phyloP scores from a whole-genome alignment of 805 yeast species.

The Saturnispora serradocipensis region DNA sequence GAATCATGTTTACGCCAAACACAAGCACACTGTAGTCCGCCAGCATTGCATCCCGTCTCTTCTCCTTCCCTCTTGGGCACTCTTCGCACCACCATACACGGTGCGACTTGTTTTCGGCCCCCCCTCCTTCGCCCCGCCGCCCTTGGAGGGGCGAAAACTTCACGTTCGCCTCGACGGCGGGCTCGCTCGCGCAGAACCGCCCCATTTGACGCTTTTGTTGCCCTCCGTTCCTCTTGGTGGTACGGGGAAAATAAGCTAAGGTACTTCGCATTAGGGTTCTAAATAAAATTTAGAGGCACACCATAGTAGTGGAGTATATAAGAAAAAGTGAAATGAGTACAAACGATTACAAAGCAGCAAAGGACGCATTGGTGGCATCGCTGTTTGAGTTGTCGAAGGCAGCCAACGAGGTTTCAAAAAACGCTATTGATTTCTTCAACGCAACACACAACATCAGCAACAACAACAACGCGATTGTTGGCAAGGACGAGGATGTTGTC shows the following conservation, averaged over 20 bases:
- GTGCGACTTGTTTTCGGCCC: not conserved
- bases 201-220: not conserved
- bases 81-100: not conserved
- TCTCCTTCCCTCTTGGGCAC: not conserved
- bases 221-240: not conserved
- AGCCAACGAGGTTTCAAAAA: constrained; percentile 77
- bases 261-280: not conserved
- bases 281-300: not conserved
- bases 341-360: constrained; percentile 23
- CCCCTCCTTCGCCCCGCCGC: not conserved
- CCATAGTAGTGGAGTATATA: not conserved
- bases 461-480: constrained; percentile 22
- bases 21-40: too few relatives aligned
- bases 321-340: not conserved
- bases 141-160: not conserved
- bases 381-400: constrained; percentile 76
- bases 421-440: constrained; percentile 69
- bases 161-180: not conserved
- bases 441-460: constrained; percentile 22
- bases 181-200: not conserved
- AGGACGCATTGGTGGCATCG: constrained; percentile 53
- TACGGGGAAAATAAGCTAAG: not conserved
- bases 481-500: not conserved
- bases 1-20: too few relatives aligned
- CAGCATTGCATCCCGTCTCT: too few relatives aligned